Percentiles rank a stretch among this genome's conserved stretches.
Conservation (phyloP, 2,329 filamentous ascomycete genomes). For the Emmonsiellopsis sp. region DNA sequence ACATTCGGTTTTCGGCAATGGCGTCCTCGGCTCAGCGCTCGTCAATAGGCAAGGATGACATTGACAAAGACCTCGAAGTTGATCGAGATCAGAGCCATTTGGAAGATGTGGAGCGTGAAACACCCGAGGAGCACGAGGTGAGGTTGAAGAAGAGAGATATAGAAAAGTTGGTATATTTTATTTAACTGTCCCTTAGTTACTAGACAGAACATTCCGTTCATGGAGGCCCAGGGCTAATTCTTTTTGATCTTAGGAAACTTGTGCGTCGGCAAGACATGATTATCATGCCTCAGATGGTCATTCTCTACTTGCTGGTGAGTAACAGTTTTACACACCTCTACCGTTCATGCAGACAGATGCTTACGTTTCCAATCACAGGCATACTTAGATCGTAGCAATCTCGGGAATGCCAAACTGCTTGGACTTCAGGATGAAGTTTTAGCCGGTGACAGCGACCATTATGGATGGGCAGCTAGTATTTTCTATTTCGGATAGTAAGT, state of each 20-base stretch:
- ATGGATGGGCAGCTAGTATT: conserved; percentile 10
- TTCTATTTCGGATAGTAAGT: conserved; percentile 13
- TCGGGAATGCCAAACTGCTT: conserved; percentile 11
- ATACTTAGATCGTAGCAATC: conserved; percentile 11
- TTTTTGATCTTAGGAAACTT: conserved; percentile 5
- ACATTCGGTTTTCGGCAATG: neutral
- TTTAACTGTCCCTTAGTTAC: neutral
- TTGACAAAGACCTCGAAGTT: neutral
- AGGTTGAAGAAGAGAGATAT: conserved; percentile 1
- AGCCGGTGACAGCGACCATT: conserved; percentile 6
- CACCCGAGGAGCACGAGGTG: neutral
- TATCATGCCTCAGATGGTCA: conserved; percentile 11
- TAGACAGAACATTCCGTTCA: too few relatives aligned
- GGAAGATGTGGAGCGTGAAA: neutral
- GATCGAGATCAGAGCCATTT: neutral
- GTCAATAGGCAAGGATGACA: neutral
- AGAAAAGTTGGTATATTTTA: conserved; percentile 6
- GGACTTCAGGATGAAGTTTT: conserved; percentile 8
- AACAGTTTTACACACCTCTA: neutral
- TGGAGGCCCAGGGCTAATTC: neutral
- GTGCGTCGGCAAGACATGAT: conserved; percentile 11
- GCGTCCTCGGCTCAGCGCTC: neutral
- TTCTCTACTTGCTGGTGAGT: conserved; percentile 9
- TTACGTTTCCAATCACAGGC: conserved; percentile 3
- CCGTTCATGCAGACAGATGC: neutral